These are phyloP conservation scores for Lasiosphaeria miniovina DNA, from an alignment of 495 filamentous ascomycete species.

Conservation along the genomic window DNA sequence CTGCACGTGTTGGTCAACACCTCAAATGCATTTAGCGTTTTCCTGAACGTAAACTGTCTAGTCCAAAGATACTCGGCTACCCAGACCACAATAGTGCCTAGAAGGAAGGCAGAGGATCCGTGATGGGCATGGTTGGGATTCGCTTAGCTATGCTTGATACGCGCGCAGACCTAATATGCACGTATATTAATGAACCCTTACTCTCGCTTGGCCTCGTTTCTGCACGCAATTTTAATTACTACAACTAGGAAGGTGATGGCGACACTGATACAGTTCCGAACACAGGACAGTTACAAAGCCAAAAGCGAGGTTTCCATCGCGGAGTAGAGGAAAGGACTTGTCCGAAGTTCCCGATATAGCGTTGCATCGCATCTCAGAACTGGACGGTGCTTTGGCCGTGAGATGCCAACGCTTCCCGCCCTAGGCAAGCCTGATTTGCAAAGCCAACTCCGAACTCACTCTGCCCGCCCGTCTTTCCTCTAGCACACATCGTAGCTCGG, in stretches of 20 bases:
- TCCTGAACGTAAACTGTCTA: too few species aligned
- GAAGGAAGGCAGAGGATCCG: too few species aligned
- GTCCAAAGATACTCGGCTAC: too few species aligned
- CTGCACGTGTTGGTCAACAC: too few species aligned
- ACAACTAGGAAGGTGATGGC: too few species aligned
- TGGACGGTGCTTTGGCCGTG: constrained; percentile 3
- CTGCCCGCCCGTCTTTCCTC: neutral
- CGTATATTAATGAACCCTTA: neutral
- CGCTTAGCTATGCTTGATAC: too few species aligned
- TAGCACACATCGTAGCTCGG: constrained; percentile 42
- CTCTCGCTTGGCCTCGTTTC: neutral
- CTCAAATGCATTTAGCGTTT: too few species aligned
- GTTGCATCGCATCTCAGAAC: constrained; percentile 6
- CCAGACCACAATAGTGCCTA: too few species aligned
- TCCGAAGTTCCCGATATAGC: constrained; percentile 2
- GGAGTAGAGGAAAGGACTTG: too few species aligned
- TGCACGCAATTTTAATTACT: neutral
- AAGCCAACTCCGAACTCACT: neutral
- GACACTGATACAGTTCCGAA: neutral
- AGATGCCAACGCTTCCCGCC: constrained; percentile 1
- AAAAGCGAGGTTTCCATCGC: too few species aligned
- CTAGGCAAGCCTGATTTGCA: neutral
- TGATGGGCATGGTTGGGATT: too few species aligned
- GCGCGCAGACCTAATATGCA: neutral
- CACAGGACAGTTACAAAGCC: neutral